Base-by-base conservation (phyloP, 169 alveolate genomes). In the Eimeria necatrix region DNA sequence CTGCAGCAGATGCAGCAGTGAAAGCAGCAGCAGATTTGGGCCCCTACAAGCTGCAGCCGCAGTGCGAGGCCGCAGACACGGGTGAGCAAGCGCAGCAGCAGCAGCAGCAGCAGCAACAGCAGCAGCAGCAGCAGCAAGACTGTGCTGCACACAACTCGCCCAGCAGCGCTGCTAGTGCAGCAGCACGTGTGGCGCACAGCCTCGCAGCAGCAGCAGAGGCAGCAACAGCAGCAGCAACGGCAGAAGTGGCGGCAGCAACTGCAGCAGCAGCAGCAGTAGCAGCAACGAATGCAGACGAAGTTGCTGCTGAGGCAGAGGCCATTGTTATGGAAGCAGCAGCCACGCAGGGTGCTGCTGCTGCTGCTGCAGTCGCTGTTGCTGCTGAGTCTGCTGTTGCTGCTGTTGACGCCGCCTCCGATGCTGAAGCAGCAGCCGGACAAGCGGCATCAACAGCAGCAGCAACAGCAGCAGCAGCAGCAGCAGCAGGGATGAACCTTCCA, bases 221-320 rank as follows among this genome's bases (percentile, higher is more conserved):
- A 64, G 76, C 76, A 64, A n/a, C 76, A 64, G 76, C 18, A 64
- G 76, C 76, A 14, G 26, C 76, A 64, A 24, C 76, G 26, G 20
- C 76, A 64, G 76, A 8, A 64, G 76, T 24, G 26, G 26, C 76
- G 20, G 26, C 76, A 9, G 76, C 18, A n/a, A 24, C 76, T 5
- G 76, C 76, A 64, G 76, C 76, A 64, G 76, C 76, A 64, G 20
- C 76, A 64, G 76, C 76, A 56, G 14, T 14, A 56, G 64, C 64
- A 56, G 14, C 64, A 56, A 14, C 64, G 14, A 56, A 56, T 9
- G 64, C 64, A 56, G 64, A 56, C 20, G 14, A 56, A 9, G 64
- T 56, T 56, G 8, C 64, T 56, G 64, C 64, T 14, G 64, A 8
- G 8, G 64, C 64, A 14, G 14, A 8, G 14, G 64, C 64, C 8